A percentile compares a stretch with the other conserved stretches of the same genome.
Conservation (phyloP, 352 stramenopile species). For the Stephanocyclus meneghinianus region DNA sequence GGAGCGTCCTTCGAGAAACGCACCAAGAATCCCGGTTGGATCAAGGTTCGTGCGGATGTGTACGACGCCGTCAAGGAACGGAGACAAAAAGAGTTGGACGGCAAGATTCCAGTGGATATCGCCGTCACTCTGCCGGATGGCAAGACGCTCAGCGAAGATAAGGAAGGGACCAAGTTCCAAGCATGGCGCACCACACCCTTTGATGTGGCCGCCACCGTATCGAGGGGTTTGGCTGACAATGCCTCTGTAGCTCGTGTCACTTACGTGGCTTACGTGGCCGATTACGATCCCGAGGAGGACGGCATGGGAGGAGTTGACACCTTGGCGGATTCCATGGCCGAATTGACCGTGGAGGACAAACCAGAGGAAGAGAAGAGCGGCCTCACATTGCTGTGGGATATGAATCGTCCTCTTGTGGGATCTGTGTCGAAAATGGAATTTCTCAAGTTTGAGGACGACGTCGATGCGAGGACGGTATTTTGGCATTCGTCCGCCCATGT, state of each 20-base stretch:
- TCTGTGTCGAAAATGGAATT: conserved; percentile 93
- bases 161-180: conserved; percentile 87
- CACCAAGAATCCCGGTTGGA: conserved; percentile 60
- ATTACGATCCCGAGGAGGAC: conserved; percentile 80
- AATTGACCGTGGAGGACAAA: conserved; percentile 84
- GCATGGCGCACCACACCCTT: conserved; percentile 90
- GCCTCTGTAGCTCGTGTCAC: conserved; percentile 92
- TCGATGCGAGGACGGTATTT: conserved; percentile 88
- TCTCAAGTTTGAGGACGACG: conserved; percentile 96
- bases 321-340: conserved; percentile 85
- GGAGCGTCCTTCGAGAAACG: conserved; percentile 65
- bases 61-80: conserved; percentile 76
- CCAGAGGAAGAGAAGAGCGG: conserved; percentile 45
- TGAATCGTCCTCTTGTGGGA: conserved; percentile 95
- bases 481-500: conserved; percentile 97
- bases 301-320: conserved; percentile 80
- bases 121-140: conserved; percentile 96
- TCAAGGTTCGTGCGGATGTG: conserved; percentile 62
- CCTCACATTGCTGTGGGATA: conserved; percentile 92
- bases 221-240: conserved; percentile 91
- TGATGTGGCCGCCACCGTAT: conserved; percentile 93
- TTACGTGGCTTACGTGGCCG: conserved; percentile 78
- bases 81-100: conserved; percentile 75
- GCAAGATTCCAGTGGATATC: conserved; percentile 89
- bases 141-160: conserved; percentile 64